Evolutionary conservation across 1,284 basidiomycete species (phyloP).

Genomic region (Tilletia caries): DNA sequence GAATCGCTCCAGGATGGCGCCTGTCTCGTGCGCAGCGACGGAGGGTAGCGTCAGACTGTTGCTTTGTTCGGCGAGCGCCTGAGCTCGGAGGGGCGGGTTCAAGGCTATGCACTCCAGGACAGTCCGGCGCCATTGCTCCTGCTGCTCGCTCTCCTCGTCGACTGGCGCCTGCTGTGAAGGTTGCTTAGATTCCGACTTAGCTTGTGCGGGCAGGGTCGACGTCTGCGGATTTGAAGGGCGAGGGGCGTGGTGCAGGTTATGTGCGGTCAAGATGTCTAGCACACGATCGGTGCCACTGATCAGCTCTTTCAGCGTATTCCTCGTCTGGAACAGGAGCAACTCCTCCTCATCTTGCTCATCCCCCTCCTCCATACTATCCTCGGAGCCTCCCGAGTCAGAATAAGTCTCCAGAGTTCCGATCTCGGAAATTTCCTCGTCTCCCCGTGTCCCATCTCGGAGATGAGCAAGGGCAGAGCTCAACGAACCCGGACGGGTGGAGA

Average conservation of each 20-base stretch:
- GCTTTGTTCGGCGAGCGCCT: not conserved
- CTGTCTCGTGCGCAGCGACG: not conserved
- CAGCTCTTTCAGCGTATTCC: too few species aligned
- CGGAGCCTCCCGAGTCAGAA: not conserved
- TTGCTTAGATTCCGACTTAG: too few species aligned
- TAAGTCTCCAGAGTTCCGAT: constrained; percentile 10
- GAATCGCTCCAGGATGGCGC: not conserved
- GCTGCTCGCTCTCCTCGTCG: not conserved
- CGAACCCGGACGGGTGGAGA: too few species aligned
- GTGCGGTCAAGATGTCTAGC: not conserved
- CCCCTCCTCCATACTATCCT: not conserved
- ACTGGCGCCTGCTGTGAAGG: not conserved
- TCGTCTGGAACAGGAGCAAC: not conserved
- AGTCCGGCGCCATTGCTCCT: constrained; percentile 1
- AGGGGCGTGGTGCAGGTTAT: not conserved
- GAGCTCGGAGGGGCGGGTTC: constrained; percentile 2
- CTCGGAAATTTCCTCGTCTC: constrained; percentile 16
- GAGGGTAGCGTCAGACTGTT: not conserved
- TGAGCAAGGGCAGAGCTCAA: not conserved
- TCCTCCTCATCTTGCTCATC: not conserved
- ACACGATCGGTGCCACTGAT: not conserved
- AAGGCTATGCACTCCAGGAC: not conserved
- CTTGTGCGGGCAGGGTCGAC: too few species aligned
- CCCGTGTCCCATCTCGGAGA: not conserved
- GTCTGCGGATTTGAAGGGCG: too few species aligned